Base-by-base conservation (phyloP, 225 moss, liverwort and hornwort genomes). In the Marchantia polymorpha region DNA sequence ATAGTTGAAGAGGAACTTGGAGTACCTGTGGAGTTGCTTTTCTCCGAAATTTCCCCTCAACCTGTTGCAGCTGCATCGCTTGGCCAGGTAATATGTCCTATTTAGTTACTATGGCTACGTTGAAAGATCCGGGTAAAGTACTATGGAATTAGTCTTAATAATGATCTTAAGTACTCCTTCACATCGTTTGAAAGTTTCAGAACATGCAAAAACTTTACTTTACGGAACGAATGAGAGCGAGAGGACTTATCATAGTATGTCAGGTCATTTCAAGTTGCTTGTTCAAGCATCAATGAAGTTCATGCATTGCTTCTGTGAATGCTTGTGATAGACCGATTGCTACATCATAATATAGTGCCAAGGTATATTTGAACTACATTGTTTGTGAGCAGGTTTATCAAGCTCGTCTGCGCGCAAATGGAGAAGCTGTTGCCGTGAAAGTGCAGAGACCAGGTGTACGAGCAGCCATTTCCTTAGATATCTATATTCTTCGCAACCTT, bases 21-120 rank as follows among this genome's bases (percentile, higher is more conserved):
- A 77, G 92, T 97, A 68, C 86, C 97, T 16, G 92, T 94, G 58
- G 94, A 97, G 51, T 82, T 87, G 74, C 78, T 97, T 46, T 97
- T 97, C 73, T 89, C 94, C 8, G 97, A 97, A 83, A 97, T 97
- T 68, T 94, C 97, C 64, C 94, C 94, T 25, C 90, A 92, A 81
- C 97, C 97, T 73, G 80, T 94, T 78, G 94, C 97, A 53, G 97
- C 97, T 80, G 97, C 97, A 61, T 97, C 97, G 81, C 90, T 97
- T 77, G 97, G 97, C 75, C 94, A 97, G 94, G 96, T 96, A 83
- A 12, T 27, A 58, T 58, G 31, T 20, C 39, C 0, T 12, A 0
- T 52, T 53, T 14, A 8, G n/a, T 73, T 29, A 47, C 7, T 26
- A 71, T n/a, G 7, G 49, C 49, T 47, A 48, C n/a, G 6, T 12